Evolutionary conservation across 23 red algal genomes (phyloP).

Genomic region (Gracilaria vermiculophylla): DNA sequence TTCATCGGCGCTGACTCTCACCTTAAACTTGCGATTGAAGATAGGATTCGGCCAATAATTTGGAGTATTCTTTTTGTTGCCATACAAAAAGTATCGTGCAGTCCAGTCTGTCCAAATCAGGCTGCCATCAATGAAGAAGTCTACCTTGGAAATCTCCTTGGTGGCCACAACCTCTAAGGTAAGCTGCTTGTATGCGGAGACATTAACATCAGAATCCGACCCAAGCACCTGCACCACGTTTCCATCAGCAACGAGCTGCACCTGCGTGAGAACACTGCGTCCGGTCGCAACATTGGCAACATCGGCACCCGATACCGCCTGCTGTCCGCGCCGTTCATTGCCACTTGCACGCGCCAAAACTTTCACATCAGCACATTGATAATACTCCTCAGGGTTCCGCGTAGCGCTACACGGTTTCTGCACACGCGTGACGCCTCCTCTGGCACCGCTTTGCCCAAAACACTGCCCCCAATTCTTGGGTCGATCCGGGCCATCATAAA

Average conservation of each 20-base stretch:
- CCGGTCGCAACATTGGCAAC: too few species aligned
- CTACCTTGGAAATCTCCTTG: background rate
- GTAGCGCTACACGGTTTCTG: conserved; percentile 17
- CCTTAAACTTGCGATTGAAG: conserved; percentile 14
- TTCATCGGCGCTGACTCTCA: conserved; percentile 1
- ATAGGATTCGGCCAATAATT: conserved; percentile 6
- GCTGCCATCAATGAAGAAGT: conserved; percentile 5
- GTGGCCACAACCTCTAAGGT: conserved; percentile 6
- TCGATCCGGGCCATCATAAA: conserved; percentile 52
- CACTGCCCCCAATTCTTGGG: conserved; percentile 39
- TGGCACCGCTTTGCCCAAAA: conserved; percentile 54
- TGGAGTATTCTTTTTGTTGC: background rate
- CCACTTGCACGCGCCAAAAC: background rate
- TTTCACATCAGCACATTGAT: conserved; percentile 54
- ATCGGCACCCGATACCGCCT: background rate
- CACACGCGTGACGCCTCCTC: conserved; percentile 40
- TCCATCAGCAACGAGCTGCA: background rate
- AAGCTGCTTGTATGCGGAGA: background rate
- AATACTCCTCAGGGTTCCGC: conserved; percentile 61
- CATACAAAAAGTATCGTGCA: background rate
- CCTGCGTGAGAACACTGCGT: background rate
- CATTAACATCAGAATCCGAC: background rate
- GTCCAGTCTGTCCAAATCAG: conserved; percentile 15
- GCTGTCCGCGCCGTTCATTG: background rate
- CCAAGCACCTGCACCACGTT: background rate